Conservation (phyloP, 768 basidiomycete species). For the Lactarius akahatsu region DNA sequence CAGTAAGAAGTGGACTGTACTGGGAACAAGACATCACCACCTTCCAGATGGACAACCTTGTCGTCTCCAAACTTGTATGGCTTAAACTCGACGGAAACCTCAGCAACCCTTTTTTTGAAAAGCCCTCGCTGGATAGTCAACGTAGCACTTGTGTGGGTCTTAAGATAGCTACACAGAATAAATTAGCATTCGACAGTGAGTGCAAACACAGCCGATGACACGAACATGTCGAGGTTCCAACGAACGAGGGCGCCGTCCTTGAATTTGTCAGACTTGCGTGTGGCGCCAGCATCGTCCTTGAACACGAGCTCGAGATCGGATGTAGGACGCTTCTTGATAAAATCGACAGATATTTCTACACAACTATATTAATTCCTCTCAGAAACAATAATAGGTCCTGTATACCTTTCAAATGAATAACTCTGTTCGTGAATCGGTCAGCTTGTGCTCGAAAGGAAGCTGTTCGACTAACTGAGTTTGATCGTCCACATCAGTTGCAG, state of each 20-base stretch:
- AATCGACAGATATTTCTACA: not conserved
- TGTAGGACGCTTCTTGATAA: not conserved
- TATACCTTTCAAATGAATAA: not conserved
- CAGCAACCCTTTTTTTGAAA: not conserved
- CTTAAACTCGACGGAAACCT: not conserved
- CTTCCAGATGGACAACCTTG: not conserved
- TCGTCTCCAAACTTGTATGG: not conserved
- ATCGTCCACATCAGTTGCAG: not conserved
- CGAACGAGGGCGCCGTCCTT: not conserved
- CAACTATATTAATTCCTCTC: not conserved
- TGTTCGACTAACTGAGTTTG: not conserved
- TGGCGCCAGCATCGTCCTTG: not conserved
- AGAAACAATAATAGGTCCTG: not conserved
- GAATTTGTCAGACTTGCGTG: not conserved
- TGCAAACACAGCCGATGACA: not conserved
- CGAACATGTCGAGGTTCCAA: not conserved
- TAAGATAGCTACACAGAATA: not conserved
- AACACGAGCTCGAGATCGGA: not conserved
- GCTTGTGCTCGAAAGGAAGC: fast-evolving
- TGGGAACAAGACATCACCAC: not conserved
- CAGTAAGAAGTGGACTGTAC: not conserved
- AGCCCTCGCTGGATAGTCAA: not conserved
- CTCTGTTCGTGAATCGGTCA: not conserved
- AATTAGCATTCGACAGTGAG: not conserved
- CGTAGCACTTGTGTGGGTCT: not conserved